Evolutionary conservation across 768 basidiomycete genomes (phyloP).

Genomic region (Trametopsis cervina): DNA sequence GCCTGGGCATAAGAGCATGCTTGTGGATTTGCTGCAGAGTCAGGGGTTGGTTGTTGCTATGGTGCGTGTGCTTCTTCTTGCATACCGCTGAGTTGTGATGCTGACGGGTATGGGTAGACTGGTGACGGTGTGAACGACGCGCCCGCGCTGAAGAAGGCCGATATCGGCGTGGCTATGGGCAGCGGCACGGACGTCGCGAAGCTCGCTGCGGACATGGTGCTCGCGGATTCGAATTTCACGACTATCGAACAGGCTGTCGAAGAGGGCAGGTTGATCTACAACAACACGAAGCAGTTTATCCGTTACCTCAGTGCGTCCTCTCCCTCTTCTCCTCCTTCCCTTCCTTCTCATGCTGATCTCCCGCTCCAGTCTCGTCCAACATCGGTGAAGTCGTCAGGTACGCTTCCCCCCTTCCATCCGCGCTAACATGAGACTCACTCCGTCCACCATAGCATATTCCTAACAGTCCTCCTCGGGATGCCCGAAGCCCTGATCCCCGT

Average conservation of each 20-base stretch:
- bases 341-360: no score
- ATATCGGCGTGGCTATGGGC: constrained; percentile 99
- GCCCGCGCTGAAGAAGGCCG: constrained; percentile 92
- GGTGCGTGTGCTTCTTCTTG: constrained; percentile 37
- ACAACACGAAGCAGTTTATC: constrained; percentile 99
- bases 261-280: constrained; percentile 96
- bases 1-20: constrained; percentile 88
- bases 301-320: constrained; percentile 82
- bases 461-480: constrained; percentile 97
- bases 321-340: neutral
- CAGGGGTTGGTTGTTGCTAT: constrained; percentile 94
- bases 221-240: constrained; percentile 95
- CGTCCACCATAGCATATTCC: constrained; percentile 69
- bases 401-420: neutral
- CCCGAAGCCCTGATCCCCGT: constrained; percentile 98
- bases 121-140: constrained; percentile 99
- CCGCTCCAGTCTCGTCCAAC: constrained; percentile 74
- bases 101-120: constrained; percentile 53
- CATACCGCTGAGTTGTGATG: constrained; percentile 2
- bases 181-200: constrained; percentile 99
- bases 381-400: constrained; percentile 94
- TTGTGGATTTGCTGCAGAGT: constrained; percentile 90
- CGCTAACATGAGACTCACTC: neutral
- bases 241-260: constrained; percentile 96
- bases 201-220: constrained; percentile 96